A percentile compares a stretch with the other conserved stretches of the same genome.
Evolutionary conservation across 805 yeast genomes (phyloP).

Genomic region (Candida schatavii): DNA sequence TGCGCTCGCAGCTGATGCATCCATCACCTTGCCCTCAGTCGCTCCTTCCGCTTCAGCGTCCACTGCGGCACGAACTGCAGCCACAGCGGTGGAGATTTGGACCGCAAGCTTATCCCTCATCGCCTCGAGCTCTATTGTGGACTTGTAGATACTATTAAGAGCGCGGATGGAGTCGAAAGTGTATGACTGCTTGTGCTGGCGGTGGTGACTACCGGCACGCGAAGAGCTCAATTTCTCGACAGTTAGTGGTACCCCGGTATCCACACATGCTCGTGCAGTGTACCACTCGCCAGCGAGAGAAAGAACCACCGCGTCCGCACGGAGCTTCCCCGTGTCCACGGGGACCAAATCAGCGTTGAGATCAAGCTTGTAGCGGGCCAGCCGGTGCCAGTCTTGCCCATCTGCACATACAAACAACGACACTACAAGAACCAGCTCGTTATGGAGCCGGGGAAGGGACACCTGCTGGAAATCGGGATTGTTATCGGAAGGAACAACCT

Average conservation of each 20-base stretch:
- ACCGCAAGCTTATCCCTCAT: slow-evolving; percentile 20
- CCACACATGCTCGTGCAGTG: background rate
- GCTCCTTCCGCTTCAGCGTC: too few species aligned
- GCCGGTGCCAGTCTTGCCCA: background rate
- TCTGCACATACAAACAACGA: background rate
- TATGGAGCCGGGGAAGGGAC: slow-evolving; percentile 1
- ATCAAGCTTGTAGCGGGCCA: background rate
- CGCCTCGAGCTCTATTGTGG: slow-evolving; percentile 26
- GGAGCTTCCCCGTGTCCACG: background rate
- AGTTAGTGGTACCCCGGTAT: background rate
- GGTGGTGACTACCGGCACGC: background rate
- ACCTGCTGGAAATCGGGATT: slow-evolving; percentile 4
- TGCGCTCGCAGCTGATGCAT: slow-evolving; percentile 4
- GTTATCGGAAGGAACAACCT: slow-evolving; percentile 1
- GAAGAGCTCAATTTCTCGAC: too few species aligned
- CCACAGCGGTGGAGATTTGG: slow-evolving; percentile 14
- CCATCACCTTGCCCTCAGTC: too few species aligned
- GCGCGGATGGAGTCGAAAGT: slow-evolving; percentile 29
- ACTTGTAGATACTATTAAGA: slow-evolving; percentile 19
- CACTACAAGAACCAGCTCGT: background rate
- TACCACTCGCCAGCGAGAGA: background rate
- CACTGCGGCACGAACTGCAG: too few species aligned
- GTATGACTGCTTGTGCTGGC: slow-evolving; percentile 16
- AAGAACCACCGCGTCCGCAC: background rate
- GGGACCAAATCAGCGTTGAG: background rate